Base-by-base conservation (phyloP, 2,329 filamentous ascomycete genomes). In the Nemania sp. region DNA sequence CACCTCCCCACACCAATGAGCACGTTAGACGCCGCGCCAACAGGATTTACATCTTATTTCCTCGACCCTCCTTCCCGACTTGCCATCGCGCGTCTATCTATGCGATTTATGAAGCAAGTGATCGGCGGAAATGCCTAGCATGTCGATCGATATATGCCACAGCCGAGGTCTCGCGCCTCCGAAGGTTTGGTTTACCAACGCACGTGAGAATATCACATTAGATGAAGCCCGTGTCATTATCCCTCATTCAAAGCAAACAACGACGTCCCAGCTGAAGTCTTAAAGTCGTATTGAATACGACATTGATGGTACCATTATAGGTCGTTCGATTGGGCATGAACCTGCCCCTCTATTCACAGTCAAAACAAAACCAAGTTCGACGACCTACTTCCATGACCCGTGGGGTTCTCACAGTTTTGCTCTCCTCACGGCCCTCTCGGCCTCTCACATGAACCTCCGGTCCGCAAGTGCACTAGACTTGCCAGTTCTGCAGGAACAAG, bases 371-470 rank as follows among this genome's bases (percentile, higher is more conserved):
- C 67, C 67, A 60, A 74, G 65, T 1, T 73, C 73, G 2, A 80
- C 76, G 20, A 80, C 64, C 53, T 76, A 7, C 25, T 4, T 29
- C 25, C 25, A 3, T 29, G 4, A 70, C 67, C 82, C 80, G 47
- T 78, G 81, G 46, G 81, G 63, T 52, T 74, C 73, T 79, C 79
- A 83, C 35, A 81, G 60, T 52, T 72, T 75, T 29, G 25, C 25
- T 29, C 25, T 25, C 39, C 79, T 76, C 1, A 76, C 78, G n/a
- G 25, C 25, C 25, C 72, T 67, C 6, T 75, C 75, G 0, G 71
- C 2, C 25, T 29, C 58, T 70, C 12, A 73, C 73, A 67, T 77
- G 70, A 9, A 62, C 52, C 1, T 53, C 64, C 15, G 78, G 59
- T 80, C 25, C 25, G 4, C 25, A 20, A 45, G 21, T 21, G 13